Conservation (phyloP, 1,284 basidiomycete genomes). For the Earliella scabrosa region DNA sequence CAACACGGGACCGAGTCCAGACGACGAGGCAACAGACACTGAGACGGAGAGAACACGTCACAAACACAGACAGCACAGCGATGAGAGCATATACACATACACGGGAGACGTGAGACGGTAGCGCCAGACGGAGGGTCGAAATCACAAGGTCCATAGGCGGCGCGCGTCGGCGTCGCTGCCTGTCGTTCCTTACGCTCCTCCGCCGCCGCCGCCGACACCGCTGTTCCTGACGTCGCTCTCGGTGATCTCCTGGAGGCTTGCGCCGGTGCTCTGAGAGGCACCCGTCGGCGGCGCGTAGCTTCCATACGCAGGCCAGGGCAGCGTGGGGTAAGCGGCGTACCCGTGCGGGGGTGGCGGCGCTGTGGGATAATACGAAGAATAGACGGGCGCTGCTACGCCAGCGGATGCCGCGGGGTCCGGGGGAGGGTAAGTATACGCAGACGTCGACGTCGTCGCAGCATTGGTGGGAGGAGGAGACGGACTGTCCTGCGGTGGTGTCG, state of each 20-base stretch:
- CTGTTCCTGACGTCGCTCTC: constrained; percentile 25
- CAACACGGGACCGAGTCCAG: not conserved
- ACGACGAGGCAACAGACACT: constrained; percentile 8
- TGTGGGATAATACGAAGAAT: constrained; percentile 19
- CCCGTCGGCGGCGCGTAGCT: constrained; percentile 26
- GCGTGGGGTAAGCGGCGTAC: constrained; percentile 21
- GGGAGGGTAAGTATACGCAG: constrained; percentile 18
- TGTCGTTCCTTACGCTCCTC: constrained; percentile 9
- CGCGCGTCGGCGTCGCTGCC: not conserved
- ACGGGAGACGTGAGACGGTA: constrained; percentile 3
- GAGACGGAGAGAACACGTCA: constrained; percentile 1
- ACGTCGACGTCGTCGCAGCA: constrained; percentile 6
- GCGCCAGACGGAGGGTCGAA: constrained; percentile 3
- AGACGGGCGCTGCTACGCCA: constrained; percentile 6
- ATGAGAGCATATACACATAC: constrained; percentile 20
- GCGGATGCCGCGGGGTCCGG: constrained; percentile 6
- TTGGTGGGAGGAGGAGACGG: constrained; percentile 29
- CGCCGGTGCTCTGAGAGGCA: constrained; percentile 5
- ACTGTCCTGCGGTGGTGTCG: constrained; percentile 30
- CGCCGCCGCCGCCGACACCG: constrained; percentile 16
- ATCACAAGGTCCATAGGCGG: not conserved
- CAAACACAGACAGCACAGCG: constrained; percentile 8
- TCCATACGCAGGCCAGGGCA: constrained; percentile 30
- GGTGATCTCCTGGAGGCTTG: constrained; percentile 21
- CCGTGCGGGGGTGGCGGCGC: constrained; percentile 19